These are phyloP conservation scores for Aegilops bicornis DNA, from an alignment of 176 grass and related monocot species.

Conservation along the genomic window DNA sequence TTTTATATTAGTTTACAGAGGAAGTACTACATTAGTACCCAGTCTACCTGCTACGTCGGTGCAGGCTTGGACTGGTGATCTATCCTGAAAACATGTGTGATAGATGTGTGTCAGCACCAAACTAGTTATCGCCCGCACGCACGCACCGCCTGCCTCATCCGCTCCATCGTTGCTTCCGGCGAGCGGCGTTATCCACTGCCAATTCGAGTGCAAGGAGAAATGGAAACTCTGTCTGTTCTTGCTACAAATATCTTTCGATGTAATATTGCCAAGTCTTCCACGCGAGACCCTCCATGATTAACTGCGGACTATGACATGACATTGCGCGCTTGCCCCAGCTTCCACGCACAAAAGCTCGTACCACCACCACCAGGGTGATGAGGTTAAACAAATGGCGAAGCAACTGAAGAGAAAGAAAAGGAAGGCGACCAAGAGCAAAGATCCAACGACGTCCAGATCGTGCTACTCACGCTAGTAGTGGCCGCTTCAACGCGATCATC, in stretches of 20 bases:
- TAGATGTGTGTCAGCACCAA: not conserved
- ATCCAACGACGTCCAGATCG: not conserved
- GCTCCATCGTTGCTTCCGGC: not conserved
- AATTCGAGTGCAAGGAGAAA: not conserved
- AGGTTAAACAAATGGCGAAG: not conserved
- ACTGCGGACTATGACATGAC: not conserved
- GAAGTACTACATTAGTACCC: not conserved
- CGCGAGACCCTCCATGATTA: not conserved
- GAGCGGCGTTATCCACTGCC: not conserved
- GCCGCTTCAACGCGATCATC: not conserved
- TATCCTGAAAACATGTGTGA: too few relatives aligned
- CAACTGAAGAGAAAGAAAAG: not conserved
- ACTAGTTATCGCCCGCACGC: not conserved
- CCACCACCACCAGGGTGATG: not conserved
- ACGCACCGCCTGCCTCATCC: slow-evolving; percentile 15
- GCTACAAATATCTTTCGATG: too few relatives aligned
- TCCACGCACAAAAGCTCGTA: not conserved
- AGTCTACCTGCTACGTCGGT: not conserved
- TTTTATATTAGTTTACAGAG: too few relatives aligned
- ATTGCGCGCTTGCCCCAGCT: not conserved
- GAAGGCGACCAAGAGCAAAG: too few relatives aligned
- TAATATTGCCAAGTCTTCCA: slow-evolving; percentile 25
- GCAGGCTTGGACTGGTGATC: too few relatives aligned
- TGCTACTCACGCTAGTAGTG: not conserved
- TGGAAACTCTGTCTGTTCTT: not conserved